Evolutionary conservation across 2,329 filamentous ascomycete species (phyloP).

Genomic region (Cordyceps fumosorosea): DNA sequence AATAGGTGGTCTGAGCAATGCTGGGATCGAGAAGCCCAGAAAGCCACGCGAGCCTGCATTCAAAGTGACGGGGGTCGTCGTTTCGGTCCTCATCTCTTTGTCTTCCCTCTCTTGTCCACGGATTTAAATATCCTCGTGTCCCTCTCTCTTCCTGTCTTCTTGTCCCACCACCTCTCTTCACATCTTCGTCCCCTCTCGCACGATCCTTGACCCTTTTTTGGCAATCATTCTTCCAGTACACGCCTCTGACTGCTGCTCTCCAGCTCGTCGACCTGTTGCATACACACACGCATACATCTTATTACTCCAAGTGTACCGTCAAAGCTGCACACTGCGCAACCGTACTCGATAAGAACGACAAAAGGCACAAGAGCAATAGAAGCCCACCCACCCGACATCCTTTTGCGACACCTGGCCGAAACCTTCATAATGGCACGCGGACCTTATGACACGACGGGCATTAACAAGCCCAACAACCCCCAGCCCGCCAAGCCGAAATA

Average conservation of each 20-base stretch:
- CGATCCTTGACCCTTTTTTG: background rate
- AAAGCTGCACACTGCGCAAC: background rate
- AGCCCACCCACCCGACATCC: background rate
- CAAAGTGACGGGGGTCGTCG: background rate
- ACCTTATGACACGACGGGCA: constrained; percentile 14
- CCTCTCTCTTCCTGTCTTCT: background rate
- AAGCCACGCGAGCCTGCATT: constrained; percentile 10
- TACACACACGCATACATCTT: background rate
- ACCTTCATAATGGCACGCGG: constrained; percentile 11
- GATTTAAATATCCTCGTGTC: constrained; percentile 11
- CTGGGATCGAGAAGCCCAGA: background rate
- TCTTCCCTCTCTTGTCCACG: background rate
- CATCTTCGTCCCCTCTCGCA: background rate
- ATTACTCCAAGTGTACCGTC: background rate
- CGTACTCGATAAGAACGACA: background rate
- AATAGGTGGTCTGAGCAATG: constrained; percentile 13
- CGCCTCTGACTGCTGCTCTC: background rate
- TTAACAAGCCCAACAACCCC: constrained; percentile 13
- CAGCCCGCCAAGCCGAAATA: constrained; percentile 12
- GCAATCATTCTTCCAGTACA: background rate
- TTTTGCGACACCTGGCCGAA: background rate
- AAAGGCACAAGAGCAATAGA: background rate
- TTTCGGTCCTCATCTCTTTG: background rate
- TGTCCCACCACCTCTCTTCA: background rate
- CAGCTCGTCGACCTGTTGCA: constrained; percentile 2